Conservation (phyloP, 441 rosid genomes). For the Aquilaria agallochum region DNA sequence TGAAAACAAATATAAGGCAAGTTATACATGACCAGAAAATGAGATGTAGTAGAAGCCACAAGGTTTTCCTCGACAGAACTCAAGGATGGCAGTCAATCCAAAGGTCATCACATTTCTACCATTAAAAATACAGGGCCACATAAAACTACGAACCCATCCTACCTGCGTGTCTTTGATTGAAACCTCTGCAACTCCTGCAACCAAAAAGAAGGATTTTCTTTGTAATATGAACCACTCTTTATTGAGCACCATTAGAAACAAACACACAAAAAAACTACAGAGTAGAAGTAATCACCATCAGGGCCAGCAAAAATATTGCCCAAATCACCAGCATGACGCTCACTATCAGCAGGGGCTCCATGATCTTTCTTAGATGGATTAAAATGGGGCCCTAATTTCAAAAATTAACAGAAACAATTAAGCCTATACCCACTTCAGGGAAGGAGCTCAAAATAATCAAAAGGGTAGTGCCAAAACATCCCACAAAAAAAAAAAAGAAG, state of each 20-base stretch:
- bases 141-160: conserved; percentile 1
- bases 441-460: not conserved
- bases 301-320: conserved; percentile 42
- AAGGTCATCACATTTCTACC: not conserved
- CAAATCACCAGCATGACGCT: conserved; percentile 52
- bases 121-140: not conserved
- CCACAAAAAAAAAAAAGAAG: not conserved
- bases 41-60: not conserved
- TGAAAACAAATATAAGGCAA: conserved; percentile 8
- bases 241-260: not conserved
- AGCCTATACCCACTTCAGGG: not conserved
- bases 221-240: not conserved
- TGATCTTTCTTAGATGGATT: conserved; percentile 39
- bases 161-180: conserved; percentile 38
- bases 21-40: conserved; percentile 4
- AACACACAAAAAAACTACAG: not conserved
- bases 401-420: not conserved
- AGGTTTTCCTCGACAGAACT: not conserved
- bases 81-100: not conserved
- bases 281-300: conserved; percentile 25
- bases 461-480: not conserved
- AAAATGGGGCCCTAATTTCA: conserved; percentile 40
- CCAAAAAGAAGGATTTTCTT: conserved; percentile 5
- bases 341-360: conserved; percentile 35
- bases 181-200: conserved; percentile 50